Evolutionary conservation across 2,329 filamentous ascomycete species (phyloP), one percentile per base, ranked within the genome.

Genomic region (Penicillium brevicompactum): DNA sequence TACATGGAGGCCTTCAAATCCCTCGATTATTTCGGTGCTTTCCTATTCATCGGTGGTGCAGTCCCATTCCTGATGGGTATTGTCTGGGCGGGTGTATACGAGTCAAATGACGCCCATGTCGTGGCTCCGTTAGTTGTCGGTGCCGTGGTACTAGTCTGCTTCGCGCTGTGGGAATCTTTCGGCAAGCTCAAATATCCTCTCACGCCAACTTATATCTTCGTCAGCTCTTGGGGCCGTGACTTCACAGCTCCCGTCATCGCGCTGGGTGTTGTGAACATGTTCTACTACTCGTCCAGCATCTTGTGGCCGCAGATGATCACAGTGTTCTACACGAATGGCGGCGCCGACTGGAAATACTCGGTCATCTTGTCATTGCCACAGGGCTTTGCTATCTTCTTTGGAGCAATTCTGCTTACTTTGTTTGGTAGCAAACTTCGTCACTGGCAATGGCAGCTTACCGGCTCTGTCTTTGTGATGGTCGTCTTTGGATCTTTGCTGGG

Each of bases 231-330:
- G 30, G 79, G 79, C 1, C 70, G 79, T n/a, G 77, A 80, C 42
- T 74, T 82, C 42, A 80, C 78, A 0, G 78, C 75, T 0, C 78
- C 78, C 0, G 77, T 75, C 37, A 69, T 81, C 24, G 75, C 75
- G 3, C 70, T 75, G 0, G 75, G 74, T 41, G 74, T 82, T 43
- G 72, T 81, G 18, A 81, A 77, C 53, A 82, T 82, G 79, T 81
- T 81, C 62, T 82, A 81, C 67, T 82, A 81, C 63, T 74, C 73
- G 32, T 74, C 72, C 41, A 78, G 76, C 55, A 74, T 81, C 42
- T 67, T 80, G 13, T 80, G 74, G 59, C 78, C 79, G 0, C 77
- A 76, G 14, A 80, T 80, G 77, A 79, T 80, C 47, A 69, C 69
- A n/a, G 68, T 73, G 0, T 77, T 79, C 58, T 81, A 75, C 59